Conservation (phyloP, 2,329 filamentous ascomycete species). For the Pseudophaeomoniella oleicola region DNA sequence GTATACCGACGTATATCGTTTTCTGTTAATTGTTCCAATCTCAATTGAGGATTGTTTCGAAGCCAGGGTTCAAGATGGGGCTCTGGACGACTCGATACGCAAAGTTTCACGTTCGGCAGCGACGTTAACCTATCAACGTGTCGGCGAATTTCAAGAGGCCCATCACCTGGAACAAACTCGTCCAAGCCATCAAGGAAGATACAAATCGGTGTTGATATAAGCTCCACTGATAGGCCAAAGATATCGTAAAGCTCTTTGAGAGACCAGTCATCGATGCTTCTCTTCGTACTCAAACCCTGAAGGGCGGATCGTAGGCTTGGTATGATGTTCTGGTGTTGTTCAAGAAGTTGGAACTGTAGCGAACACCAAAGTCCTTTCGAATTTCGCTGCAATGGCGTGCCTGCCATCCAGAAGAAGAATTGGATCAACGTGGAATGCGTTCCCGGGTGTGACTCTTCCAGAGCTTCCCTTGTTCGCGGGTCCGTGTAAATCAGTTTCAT, state of each 20-base stretch:
- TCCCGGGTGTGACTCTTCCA: conserved; percentile 10
- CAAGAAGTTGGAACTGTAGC: conserved; percentile 10
- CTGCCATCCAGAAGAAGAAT: conserved; percentile 19
- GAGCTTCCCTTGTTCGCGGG: conserved; percentile 3
- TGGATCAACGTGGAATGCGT: conserved; percentile 5
- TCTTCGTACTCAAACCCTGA: no score
- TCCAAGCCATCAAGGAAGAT: conserved; percentile 5
- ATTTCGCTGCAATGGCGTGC: conserved; percentile 12
- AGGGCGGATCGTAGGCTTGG: not conserved
- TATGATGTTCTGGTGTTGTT: not conserved
- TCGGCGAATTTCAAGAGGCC: not conserved
- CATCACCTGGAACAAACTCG: conserved; percentile 1
- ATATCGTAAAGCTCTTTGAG: conserved; percentile 1
- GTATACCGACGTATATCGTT: conserved; percentile 2
- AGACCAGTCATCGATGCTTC: conserved; percentile 2
- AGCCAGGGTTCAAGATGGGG: not conserved
- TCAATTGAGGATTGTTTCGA: conserved; percentile 2
- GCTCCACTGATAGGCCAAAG: not conserved
- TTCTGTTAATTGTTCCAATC: conserved; percentile 4
- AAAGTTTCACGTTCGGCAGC: conserved; percentile 2
- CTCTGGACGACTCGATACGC: conserved; percentile 4
- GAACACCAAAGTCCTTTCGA: conserved; percentile 14
- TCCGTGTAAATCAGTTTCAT: conserved; percentile 15
- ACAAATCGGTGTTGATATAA: not conserved
- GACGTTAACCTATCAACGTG: not conserved